These are phyloP conservation scores for Chlorociboria aeruginascens DNA, from an alignment of 495 filamentous ascomycete genomes.

Conservation along the genomic window DNA sequence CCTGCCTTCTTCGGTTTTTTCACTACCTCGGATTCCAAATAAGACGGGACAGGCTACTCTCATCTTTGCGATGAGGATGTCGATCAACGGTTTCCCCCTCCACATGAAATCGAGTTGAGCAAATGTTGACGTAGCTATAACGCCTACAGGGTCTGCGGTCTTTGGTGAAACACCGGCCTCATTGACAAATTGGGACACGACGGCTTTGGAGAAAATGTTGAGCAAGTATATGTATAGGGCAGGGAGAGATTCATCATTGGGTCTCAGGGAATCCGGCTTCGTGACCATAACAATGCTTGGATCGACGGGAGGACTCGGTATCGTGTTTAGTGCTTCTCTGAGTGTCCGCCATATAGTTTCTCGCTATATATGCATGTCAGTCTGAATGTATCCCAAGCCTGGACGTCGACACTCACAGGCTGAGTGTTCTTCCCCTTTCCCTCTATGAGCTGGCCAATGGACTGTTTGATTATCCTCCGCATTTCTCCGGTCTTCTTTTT, in stretches of 20 bases:
- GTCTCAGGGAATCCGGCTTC: conserved; percentile 35
- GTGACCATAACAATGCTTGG: conserved; percentile 54
- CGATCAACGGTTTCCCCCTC: conserved; percentile 61
- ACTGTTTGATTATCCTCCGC: conserved; percentile 57
- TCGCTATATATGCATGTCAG: too few species aligned
- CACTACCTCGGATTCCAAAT: conserved; percentile 69
- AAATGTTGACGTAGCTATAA: conserved; percentile 63
- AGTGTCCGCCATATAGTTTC: background rate
- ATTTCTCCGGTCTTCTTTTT: conserved; percentile 63
- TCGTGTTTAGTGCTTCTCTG: background rate
- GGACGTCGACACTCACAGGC: conserved; percentile 31
- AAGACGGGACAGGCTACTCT: conserved; percentile 71
- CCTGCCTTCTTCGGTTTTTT: conserved; percentile 59
- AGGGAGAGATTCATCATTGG: conserved; percentile 45
- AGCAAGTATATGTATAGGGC: conserved; percentile 70
- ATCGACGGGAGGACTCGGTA: conserved; percentile 44
- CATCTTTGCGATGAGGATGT: conserved; percentile 83
- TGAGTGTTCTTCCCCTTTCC: conserved; percentile 47
- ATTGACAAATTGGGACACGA: conserved; percentile 61
- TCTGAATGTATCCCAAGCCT: background rate
- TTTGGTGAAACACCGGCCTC: conserved; percentile 60
- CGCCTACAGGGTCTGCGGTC: conserved; percentile 72
- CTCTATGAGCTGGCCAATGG: conserved; percentile 60
- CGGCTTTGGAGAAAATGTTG: conserved; percentile 68
- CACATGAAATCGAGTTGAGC: conserved; percentile 52